A percentile compares a stretch with the other conserved stretches of the same genome.
These are phyloP conservation scores for Gastrodia elata DNA, from an alignment of 106 monocot species.

Conservation along the genomic window DNA sequence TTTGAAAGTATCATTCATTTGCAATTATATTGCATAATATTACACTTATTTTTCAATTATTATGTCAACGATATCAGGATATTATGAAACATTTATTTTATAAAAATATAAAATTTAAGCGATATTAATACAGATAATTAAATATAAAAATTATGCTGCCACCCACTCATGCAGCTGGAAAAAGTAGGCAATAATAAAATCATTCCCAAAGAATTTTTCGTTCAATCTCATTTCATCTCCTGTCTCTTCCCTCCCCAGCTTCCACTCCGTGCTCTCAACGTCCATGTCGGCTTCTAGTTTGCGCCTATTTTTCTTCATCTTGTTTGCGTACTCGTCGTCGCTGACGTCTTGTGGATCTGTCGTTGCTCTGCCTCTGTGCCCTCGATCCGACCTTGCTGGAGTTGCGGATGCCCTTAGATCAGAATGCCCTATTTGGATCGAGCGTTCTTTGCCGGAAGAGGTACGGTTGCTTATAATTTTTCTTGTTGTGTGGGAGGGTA, in stretches of 20 bases:
- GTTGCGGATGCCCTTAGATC: slow-evolving; percentile 12
- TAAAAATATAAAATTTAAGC: too few species aligned
- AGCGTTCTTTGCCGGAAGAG: slow-evolving; percentile 7
- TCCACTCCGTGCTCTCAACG: background rate
- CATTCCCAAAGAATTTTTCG: background rate
- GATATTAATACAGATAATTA: too few species aligned
- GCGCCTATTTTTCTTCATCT: background rate
- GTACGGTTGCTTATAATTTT: background rate
- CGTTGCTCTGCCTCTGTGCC: slow-evolving; percentile 7
- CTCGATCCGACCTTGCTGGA: slow-evolving; percentile 11
- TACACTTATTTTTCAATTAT: too few species aligned
- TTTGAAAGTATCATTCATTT: too few species aligned
- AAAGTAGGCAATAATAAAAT: too few species aligned
- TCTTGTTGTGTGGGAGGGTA: background rate
- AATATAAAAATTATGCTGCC: too few species aligned
- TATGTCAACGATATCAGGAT: too few species aligned
- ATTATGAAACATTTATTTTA: too few species aligned
- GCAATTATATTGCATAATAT: too few species aligned
- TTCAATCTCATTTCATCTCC: too few species aligned
- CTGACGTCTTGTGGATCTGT: background rate
- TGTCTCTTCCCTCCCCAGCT: background rate
- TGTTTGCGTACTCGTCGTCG: background rate
- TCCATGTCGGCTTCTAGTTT: slow-evolving; percentile 6
- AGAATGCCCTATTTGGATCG: slow-evolving; percentile 30
- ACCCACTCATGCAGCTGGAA: too few species aligned